phyloP scores from a whole-genome alignment of 2,329 filamentous ascomycete genomes.

The Calonectria ilicicola region DNA sequence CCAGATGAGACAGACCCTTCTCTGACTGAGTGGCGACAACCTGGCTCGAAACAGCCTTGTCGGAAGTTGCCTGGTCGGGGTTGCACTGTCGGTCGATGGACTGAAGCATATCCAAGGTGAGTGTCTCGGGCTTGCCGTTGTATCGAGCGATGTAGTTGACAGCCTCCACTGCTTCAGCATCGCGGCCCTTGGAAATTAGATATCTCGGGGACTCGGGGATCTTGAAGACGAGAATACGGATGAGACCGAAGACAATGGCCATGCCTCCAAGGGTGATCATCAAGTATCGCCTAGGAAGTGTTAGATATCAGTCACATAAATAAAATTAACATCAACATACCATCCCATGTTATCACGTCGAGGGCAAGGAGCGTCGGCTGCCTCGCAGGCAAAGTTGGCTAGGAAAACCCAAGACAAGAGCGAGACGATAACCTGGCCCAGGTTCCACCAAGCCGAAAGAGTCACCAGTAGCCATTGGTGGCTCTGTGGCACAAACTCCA shows the following conservation, averaged over 20 bases:
- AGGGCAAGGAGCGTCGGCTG: conserved; percentile 48
- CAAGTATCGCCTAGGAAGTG: conserved; percentile 48
- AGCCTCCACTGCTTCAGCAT: conserved; percentile 58
- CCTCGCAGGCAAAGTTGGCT: conserved; percentile 50
- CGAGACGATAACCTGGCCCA: conserved; percentile 59
- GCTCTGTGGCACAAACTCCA: conserved; percentile 58
- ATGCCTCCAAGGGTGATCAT: conserved; percentile 55
- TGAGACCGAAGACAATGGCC: conserved; percentile 52
- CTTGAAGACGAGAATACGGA: conserved; percentile 55
- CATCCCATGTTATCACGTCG: conserved; percentile 58
- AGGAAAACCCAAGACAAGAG: conserved; percentile 50
- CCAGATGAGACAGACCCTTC: conserved; percentile 20
- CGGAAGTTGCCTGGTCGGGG: background rate
- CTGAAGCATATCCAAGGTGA: conserved; percentile 34
- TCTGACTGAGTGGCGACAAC: background rate
- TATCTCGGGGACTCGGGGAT: conserved; percentile 58
- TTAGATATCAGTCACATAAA: background rate
- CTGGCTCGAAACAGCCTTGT: background rate
- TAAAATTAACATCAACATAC: conserved; percentile 25
- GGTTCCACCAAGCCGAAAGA: conserved; percentile 59
- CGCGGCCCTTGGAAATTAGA: conserved; percentile 55
- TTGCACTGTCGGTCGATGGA: conserved; percentile 24
- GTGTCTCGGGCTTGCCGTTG: conserved; percentile 37
- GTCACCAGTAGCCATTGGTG: conserved; percentile 57
- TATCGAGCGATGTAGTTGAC: conserved; percentile 57